Evolutionary conservation across 202 grass and related monocot genomes (phyloP).

Genomic region (Thinopyrum obtusiflorum): DNA sequence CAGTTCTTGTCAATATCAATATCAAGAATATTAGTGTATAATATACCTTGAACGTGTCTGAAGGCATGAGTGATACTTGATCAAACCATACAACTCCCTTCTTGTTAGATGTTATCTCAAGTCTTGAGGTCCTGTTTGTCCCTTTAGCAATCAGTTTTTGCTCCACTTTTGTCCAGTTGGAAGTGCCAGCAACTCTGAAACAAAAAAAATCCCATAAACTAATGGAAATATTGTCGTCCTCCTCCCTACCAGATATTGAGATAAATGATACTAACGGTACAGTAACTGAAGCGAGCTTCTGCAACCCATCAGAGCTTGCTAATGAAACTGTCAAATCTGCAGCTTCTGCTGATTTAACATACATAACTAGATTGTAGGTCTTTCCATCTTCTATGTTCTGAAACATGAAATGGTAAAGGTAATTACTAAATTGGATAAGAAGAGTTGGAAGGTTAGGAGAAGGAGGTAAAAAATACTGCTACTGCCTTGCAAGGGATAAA

Average conservation of each 20-base stretch:
- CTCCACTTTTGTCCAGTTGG: slow-evolving; percentile 85
- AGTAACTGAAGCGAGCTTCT: slow-evolving; percentile 56
- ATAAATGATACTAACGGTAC: slow-evolving; percentile 55
- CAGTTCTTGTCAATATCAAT: neutral
- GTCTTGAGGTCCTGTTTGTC: slow-evolving; percentile 60
- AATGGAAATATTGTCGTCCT: neutral
- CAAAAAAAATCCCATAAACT: slow-evolving; percentile 16
- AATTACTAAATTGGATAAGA: slow-evolving; percentile 14
- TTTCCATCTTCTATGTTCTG: slow-evolving; percentile 94
- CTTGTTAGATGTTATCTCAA: slow-evolving; percentile 80
- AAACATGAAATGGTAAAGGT: slow-evolving; percentile 20
- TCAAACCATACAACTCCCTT: slow-evolving; percentile 89
- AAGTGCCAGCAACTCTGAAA: slow-evolving; percentile 62
- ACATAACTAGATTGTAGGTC: slow-evolving; percentile 75
- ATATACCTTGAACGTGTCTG: slow-evolving; percentile 89
- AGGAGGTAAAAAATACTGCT: neutral
- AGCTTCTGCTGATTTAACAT: slow-evolving; percentile 56
- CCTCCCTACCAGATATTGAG: neutral
- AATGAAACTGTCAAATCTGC: slow-evolving; percentile 60
- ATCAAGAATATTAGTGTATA: neutral
- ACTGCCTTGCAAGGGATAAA: neutral
- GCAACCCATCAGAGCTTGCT: slow-evolving; percentile 61
- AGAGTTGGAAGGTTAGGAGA: neutral
- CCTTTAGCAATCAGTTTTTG: slow-evolving; percentile 55
- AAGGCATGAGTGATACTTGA: slow-evolving; percentile 94